These are phyloP conservation scores for Fusarium cicatricum DNA, from an alignment of 2,329 filamentous ascomycete species.

Conservation along the genomic window DNA sequence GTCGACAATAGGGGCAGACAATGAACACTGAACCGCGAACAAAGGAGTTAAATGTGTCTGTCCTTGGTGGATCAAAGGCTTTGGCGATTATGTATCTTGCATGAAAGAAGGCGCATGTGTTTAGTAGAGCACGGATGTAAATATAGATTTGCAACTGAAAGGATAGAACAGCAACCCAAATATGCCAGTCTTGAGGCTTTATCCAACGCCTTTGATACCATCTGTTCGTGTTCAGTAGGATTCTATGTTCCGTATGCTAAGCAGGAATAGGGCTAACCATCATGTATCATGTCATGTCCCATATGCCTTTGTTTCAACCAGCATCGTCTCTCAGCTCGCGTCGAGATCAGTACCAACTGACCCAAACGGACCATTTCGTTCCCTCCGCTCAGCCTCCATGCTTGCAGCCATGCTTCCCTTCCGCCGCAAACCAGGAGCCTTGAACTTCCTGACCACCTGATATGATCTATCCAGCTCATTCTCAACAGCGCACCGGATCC, in stretches of 20 bases:
- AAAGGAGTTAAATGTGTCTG: no score
- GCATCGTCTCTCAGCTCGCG: constrained; percentile 15
- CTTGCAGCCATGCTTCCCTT: constrained; percentile 53
- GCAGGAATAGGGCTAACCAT: background rate
- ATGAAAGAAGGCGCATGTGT: no score
- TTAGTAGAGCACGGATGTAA: no score
- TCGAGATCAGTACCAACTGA: constrained; percentile 13
- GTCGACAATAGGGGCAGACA: no score
- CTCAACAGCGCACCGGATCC: constrained; percentile 84
- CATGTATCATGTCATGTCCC: constrained; percentile 3
- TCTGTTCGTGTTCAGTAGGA: background rate
- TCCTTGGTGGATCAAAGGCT: no score
- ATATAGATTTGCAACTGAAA: no score
- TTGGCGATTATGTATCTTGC: no score
- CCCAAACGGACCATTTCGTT: constrained; percentile 21
- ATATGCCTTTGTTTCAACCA: background rate
- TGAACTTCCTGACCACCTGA: constrained; percentile 74
- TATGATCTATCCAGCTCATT: constrained; percentile 88
- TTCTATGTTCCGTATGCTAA: background rate
- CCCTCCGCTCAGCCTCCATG: constrained; percentile 34
- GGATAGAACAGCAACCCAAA: no score
- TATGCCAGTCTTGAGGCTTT: no score
- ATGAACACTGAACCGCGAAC: no score
- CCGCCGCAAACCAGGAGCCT: constrained; percentile 59
- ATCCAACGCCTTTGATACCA: background rate